Evolutionary conservation across 1,284 basidiomycete genomes (phyloP), one percentile per base, ranked within the genome.

Genomic region (Rhodotorula mucilaginosa): DNA sequence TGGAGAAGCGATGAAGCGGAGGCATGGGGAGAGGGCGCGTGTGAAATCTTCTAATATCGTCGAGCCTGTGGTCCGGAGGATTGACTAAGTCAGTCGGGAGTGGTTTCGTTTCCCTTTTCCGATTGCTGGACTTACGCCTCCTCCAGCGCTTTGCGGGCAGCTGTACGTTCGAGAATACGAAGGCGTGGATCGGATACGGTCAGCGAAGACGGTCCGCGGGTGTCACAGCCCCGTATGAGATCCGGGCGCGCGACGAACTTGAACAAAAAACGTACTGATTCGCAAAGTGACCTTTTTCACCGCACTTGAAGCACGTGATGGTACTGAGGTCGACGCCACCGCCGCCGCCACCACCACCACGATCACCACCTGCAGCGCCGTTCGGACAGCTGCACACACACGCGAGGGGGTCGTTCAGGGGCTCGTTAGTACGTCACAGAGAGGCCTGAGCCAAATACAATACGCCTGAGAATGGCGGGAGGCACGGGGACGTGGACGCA

Each of bases 201-300:
- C 51, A 52, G 51, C n/a, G 2, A 10, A n/a, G 2, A 10, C 26
- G 26, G 26, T 5, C 21, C n/a, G 23, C 13, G 21, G 26, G 54
- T 3, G 18, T 26, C 16, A 15, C 54, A 54, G 52, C 52, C n/a
- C 52, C 29, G 26, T 21, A 39, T 44, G 39, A 44, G 39, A 13
- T 13, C 39, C 39, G 39, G 39, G 39, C 39, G 12, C 39, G 39
- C 10, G 23, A 26, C 26, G 26, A 26, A 26, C 26, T 26, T 26
- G 26, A 26, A 26, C 26, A 26, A 26, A 26, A 10, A 6, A 58
- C 63, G 39, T 19, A 69, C 61, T 66, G 61, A 80, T 96, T 96
- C n/a, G 93, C 93, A 79, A 95, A 96, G 80, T 97, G 93, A 2
- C 93, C 93, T 78, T 90, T 89, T 82, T 93, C 90, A 62, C 91